phyloP scores from a whole-genome alignment of 139 green algal species.

The Chlorella sp. region DNA sequence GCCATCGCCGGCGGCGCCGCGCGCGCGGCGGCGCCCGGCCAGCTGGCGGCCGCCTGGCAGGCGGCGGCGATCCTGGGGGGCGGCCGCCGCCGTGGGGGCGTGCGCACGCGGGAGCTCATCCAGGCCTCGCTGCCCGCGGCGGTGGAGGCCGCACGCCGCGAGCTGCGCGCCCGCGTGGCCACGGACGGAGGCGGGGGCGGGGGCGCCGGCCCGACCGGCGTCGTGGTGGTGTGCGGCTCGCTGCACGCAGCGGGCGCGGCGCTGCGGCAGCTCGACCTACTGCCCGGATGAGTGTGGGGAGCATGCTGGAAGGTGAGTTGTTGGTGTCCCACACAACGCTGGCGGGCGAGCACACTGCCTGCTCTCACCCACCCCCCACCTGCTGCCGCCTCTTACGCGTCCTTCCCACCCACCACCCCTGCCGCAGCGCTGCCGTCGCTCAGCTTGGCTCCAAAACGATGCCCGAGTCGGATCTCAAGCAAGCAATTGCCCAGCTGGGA shows the following conservation, averaged over 20 bases:
- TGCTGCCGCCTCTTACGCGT: too few species aligned
- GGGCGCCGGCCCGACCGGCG: background rate
- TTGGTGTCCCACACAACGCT: too few species aligned
- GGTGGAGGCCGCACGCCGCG: constrained; percentile 55
- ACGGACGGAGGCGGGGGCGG: too few species aligned
- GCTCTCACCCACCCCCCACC: too few species aligned
- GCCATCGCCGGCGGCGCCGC: constrained; percentile 62
- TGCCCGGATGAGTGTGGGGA: constrained; percentile 9
- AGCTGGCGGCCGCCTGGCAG: constrained; percentile 70
- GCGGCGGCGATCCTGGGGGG: constrained; percentile 22
- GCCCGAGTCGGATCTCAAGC: too few species aligned
- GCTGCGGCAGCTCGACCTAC: constrained; percentile 19
- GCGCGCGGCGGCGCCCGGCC: constrained; percentile 45
- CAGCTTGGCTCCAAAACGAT: too few species aligned
- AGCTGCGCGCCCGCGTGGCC: constrained; percentile 57
- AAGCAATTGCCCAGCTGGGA: too few species aligned
- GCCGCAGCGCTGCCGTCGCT: too few species aligned
- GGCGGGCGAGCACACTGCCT: too few species aligned
- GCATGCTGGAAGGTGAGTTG: too few species aligned
- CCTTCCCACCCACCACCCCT: too few species aligned
- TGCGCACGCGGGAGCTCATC: constrained; percentile 60
- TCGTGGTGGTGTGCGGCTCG: constrained; percentile 75
- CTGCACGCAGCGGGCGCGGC: constrained; percentile 69
- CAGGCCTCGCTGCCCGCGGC: constrained; percentile 66
- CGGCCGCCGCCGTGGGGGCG: background rate